These are phyloP conservation scores for Nicotiana rustica DNA, from an alignment of 305 asterid species.

Conservation along the genomic window DNA sequence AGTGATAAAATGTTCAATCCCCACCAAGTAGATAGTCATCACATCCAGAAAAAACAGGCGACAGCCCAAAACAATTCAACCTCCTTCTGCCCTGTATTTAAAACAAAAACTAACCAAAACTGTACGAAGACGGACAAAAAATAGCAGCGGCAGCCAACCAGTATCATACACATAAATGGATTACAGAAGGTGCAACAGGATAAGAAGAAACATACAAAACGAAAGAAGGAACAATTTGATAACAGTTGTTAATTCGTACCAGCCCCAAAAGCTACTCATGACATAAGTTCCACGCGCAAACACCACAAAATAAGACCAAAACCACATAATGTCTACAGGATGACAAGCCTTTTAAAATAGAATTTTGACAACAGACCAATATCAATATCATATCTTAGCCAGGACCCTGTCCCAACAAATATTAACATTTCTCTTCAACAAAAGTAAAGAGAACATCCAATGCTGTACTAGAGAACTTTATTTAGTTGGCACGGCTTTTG, in stretches of 20 bases:
- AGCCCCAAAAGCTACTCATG: conserved; percentile 27
- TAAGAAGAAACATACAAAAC: neutral
- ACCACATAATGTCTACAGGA: conserved; percentile 33
- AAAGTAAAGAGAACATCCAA: conserved; percentile 44
- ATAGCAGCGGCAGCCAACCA: neutral
- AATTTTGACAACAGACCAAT: conserved; percentile 43
- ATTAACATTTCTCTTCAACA: conserved; percentile 53
- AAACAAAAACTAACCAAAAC: neutral
- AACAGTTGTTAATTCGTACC: conserved; percentile 13
- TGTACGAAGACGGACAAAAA: too few relatives aligned
- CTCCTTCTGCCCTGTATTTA: neutral
- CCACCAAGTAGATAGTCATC: neutral
- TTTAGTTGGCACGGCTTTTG: conserved; percentile 69
- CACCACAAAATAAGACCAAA: conserved; percentile 31
- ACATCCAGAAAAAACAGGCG: neutral
- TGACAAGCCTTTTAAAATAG: conserved; percentile 13
- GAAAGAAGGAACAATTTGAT: neutral
- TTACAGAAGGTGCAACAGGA: neutral
- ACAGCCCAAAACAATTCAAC: neutral
- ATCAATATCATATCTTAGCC: conserved; percentile 42
- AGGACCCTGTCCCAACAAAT: conserved; percentile 53
- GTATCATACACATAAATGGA: conserved; percentile 11
- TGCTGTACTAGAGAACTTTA: conserved; percentile 37
- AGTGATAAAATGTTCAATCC: neutral
- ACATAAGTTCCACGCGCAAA: conserved; percentile 21